These are phyloP conservation scores for Buxus sempervirens DNA, from an alignment of 164 flowering plant species.

Conservation along the genomic window DNA sequence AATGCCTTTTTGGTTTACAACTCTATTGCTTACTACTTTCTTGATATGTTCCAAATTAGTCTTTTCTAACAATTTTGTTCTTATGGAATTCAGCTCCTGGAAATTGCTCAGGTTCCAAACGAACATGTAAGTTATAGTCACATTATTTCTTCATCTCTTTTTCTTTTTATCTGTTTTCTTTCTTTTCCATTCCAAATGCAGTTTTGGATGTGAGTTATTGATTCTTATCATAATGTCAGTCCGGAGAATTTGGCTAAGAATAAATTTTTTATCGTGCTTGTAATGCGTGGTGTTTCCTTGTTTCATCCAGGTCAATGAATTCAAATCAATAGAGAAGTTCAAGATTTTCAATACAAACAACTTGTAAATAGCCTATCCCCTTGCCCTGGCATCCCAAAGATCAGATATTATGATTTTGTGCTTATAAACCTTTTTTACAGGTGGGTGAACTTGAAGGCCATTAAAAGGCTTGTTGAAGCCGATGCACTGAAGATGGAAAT, in stretches of 20 bases:
- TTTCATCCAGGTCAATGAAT: conserved; percentile 66
- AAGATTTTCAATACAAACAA: conserved; percentile 93
- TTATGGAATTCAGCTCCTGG: conserved; percentile 68
- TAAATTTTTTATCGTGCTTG: neutral
- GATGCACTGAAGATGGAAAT: conserved; percentile 97
- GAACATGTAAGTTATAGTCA: conserved; percentile 57
- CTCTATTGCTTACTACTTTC: neutral
- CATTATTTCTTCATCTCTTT: neutral
- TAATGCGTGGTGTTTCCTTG: conserved; percentile 11
- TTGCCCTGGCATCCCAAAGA: neutral
- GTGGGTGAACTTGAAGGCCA: conserved; percentile 96
- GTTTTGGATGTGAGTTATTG: neutral
- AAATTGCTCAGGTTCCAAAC: conserved; percentile 87
- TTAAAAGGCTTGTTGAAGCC: conserved; percentile 88
- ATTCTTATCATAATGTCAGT: neutral
- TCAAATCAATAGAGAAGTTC: conserved; percentile 94
- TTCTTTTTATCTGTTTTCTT: neutral
- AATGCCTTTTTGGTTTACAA: neutral
- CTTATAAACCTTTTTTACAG: conserved; percentile 35
- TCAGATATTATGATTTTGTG: conserved; percentile 3
- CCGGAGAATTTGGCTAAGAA: neutral
- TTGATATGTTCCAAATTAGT: neutral
- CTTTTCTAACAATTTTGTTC: neutral
- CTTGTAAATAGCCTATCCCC: conserved; percentile 45
- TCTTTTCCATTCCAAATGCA: neutral